phyloP scores from a whole-genome alignment of 2,329 filamentous ascomycete species.

The Dothiorella sarmentorum region DNA sequence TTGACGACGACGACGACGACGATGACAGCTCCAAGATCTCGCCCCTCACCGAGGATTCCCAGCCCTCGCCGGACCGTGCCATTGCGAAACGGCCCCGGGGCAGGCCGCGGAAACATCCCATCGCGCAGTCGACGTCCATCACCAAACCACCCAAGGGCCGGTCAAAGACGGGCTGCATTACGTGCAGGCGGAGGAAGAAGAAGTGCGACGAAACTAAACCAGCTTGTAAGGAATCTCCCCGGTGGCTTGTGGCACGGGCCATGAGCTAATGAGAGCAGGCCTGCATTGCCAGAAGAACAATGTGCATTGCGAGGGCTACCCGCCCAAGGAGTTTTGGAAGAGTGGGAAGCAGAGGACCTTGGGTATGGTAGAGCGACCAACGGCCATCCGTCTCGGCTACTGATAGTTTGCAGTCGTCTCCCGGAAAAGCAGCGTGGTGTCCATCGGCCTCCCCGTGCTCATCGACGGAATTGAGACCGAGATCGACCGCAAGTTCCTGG shows the following conservation, averaged over 20 bases:
- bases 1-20: slow-evolving; percentile 46
- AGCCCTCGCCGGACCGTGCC: slow-evolving; percentile 33
- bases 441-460: slow-evolving; percentile 53
- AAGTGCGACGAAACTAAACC: slow-evolving; percentile 54
- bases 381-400: background rate
- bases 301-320: slow-evolving; percentile 86
- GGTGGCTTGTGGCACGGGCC: background rate
- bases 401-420: background rate
- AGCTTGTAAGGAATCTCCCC: slow-evolving; percentile 32
- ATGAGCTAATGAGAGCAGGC: background rate
- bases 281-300: slow-evolving; percentile 92
- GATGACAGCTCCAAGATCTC: slow-evolving; percentile 36
- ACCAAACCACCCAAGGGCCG: slow-evolving; percentile 74
- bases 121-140: slow-evolving; percentile 55
- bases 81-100: slow-evolving; percentile 55
- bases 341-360: slow-evolving; percentile 75
- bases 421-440: slow-evolving; percentile 10
- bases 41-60: slow-evolving; percentile 30
- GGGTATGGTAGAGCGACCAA: slow-evolving; percentile 37
- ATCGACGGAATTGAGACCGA: slow-evolving; percentile 78
- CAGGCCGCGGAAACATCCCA: slow-evolving; percentile 76
- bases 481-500: slow-evolving; percentile 75
- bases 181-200: slow-evolving; percentile 59
- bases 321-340: slow-evolving; percentile 81
- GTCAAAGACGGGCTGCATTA: slow-evolving; percentile 58